Base-by-base conservation (phyloP, 768 basidiomycete species). In the Lentinula sp. region DNA sequence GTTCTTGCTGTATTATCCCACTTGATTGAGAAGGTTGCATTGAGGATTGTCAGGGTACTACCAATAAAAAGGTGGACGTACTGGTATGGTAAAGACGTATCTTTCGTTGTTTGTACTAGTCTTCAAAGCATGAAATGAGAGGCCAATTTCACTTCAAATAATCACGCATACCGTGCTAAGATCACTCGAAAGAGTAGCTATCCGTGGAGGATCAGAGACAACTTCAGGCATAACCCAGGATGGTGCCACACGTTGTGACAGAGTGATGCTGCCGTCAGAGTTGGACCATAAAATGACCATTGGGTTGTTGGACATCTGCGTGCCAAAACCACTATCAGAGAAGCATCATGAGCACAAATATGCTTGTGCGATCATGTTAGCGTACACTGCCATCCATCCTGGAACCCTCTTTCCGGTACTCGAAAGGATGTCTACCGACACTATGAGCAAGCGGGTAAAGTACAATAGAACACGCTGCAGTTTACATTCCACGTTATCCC, bases 201-300 rank as follows among this genome's bases (percentile, higher is more conserved):
- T 62, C 61, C 85, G 73, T 0, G 83, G 79, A 15, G 87, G 87
- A 61, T 68, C 76, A 5, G 74, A 50, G 59, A 78, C 83, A 54
- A 86, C 78, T 13, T 73, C 79, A 5, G 89, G 89, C 82, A 83
- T 81, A 4, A 76, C 73, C 62, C 86, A 76, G 5, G 65, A 67
- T 1, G 77, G 64, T 0, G 88, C 84, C 34, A 70, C 72, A 18
- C 88, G 80, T 67, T 91, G 89, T 6, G 86, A 88, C 23, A 91
- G 70, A 11, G 86, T 88, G 61, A 88, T 74, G 21, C 76, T 70
- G 9, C 84, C 84, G 64, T 88, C 83, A 13, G 72, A 69, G 67
- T 88, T 86, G 6, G 80, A 73, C 89, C 88, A 91, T 77, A 85
- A 81, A 34, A 90, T 85, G 61, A 91, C 84, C 87, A 91, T 89